Percentiles rank a stretch among this genome's conserved stretches.
These are phyloP conservation scores for Leccinum olivaceopallidum DNA, from an alignment of 768 basidiomycete genomes.

Conservation along the genomic window DNA sequence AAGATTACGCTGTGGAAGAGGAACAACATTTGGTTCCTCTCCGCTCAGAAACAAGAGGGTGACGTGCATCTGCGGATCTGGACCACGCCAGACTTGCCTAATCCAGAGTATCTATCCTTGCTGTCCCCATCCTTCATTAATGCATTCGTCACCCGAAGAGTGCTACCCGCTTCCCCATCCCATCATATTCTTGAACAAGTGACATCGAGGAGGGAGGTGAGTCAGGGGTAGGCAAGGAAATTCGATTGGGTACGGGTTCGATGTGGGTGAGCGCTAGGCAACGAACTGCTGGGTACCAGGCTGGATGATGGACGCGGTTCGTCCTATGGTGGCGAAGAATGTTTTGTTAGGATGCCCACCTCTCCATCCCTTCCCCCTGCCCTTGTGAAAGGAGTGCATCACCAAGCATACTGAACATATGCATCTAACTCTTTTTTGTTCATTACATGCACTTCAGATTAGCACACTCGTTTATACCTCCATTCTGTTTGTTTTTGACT, in stretches of 20 bases:
- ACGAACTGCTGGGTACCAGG: slow-evolving; percentile 67
- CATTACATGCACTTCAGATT: slow-evolving; percentile 23
- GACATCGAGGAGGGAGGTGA: slow-evolving; percentile 75
- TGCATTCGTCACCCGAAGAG: slow-evolving; percentile 64
- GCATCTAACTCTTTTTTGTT: slow-evolving; percentile 38
- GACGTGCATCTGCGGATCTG: slow-evolving; percentile 71
- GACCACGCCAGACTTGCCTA: slow-evolving; percentile 77
- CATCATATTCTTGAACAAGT: slow-evolving; percentile 37
- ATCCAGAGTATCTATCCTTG: slow-evolving; percentile 71
- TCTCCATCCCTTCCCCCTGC: neutral
- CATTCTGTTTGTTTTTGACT: slow-evolving; percentile 20
- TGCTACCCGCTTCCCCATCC: slow-evolving; percentile 71
- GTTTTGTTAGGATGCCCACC: slow-evolving; percentile 58
- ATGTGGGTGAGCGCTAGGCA: slow-evolving; percentile 73
- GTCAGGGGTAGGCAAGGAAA: slow-evolving; percentile 51
- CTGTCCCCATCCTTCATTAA: slow-evolving; percentile 45
- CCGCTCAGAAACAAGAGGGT: slow-evolving; percentile 33
- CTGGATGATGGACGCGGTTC: slow-evolving; percentile 79
- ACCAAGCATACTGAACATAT: slow-evolving; percentile 33
- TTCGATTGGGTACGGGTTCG: slow-evolving; percentile 78
- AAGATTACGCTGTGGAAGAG: slow-evolving; percentile 33
- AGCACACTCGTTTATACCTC: slow-evolving; percentile 27
- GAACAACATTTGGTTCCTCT: slow-evolving; percentile 34
- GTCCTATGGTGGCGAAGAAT: slow-evolving; percentile 75
- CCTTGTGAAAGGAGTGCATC: slow-evolving; percentile 6